phyloP scores from a whole-genome alignment of 176 grass and related monocot species.

The Carex kokanica region DNA sequence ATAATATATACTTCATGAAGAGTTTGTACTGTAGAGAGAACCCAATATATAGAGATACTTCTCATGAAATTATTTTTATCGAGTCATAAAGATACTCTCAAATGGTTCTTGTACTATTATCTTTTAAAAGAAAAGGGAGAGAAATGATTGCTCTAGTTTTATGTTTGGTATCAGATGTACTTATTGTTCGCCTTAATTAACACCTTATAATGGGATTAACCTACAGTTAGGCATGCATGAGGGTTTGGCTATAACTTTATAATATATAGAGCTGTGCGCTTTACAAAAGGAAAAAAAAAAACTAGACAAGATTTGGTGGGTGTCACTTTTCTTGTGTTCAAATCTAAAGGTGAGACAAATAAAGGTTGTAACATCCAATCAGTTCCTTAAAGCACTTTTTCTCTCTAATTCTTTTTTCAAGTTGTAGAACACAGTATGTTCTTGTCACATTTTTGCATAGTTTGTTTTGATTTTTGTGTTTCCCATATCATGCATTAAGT shows the following conservation, averaged over 20 bases:
- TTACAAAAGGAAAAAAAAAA: not conserved
- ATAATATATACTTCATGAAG: not conserved
- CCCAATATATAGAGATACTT: not conserved
- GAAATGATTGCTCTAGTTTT: not conserved
- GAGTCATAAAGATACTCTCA: not conserved
- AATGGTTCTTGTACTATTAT: not conserved
- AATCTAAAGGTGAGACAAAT: constrained; percentile 27
- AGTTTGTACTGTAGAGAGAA: not conserved
- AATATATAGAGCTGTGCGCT: not conserved
- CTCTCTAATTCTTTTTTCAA: not conserved
- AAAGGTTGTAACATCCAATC: constrained; percentile 23
- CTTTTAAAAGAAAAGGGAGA: not conserved
- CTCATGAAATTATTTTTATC: not conserved
- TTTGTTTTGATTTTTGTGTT: not conserved
- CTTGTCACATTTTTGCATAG: not conserved
- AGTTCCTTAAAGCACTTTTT: not conserved
- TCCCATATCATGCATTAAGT: not conserved
- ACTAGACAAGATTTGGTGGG: constrained; percentile 27
- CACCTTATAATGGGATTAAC: not conserved
- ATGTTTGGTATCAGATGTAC: not conserved
- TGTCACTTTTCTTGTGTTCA: constrained; percentile 31
- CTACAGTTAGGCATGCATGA: not conserved
- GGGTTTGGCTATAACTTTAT: not conserved
- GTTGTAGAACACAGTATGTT: not conserved
- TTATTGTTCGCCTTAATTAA: not conserved